phyloP scores from a whole-genome alignment of 129 eudicot species.

The Heracleum sosnowskyi region DNA sequence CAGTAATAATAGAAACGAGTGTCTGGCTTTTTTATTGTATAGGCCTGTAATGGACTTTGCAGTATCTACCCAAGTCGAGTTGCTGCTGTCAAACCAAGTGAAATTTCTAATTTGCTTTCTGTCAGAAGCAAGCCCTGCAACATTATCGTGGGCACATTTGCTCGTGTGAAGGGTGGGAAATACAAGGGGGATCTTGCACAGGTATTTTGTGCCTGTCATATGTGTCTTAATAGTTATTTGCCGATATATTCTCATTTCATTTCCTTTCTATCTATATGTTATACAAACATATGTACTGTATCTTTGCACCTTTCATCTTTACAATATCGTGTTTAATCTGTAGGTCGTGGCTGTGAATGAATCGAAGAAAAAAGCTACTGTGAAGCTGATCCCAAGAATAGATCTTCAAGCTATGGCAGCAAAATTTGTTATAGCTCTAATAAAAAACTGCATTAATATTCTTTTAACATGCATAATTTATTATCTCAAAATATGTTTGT shows the following conservation, averaged over 20 bases:
- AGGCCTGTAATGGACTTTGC: constrained; percentile 80
- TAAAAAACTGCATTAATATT: neutral
- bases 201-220: constrained; percentile 32
- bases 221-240: neutral
- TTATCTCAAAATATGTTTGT: neutral
- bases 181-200: constrained; percentile 90
- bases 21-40: constrained; percentile 1
- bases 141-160: constrained; percentile 68
- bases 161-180: constrained; percentile 85
- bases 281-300: neutral
- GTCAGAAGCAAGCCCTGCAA: constrained; percentile 47
- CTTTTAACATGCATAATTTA: neutral
- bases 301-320: neutral
- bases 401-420: constrained; percentile 74
- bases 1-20: neutral
- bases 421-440: constrained; percentile 61
- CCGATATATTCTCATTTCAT: neutral
- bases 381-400: constrained; percentile 86
- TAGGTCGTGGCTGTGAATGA: constrained; percentile 73
- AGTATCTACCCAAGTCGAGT: constrained; percentile 52
- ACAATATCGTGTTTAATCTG: constrained; percentile 14
- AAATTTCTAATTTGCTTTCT: constrained; percentile 42
- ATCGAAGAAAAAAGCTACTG: constrained; percentile 63
- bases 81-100: constrained; percentile 46
- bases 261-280: neutral